A percentile compares a stretch with the other conserved stretches of the same genome.
phyloP scores from a whole-genome alignment of 208 protist genomes.

The Lotmaria passim region DNA sequence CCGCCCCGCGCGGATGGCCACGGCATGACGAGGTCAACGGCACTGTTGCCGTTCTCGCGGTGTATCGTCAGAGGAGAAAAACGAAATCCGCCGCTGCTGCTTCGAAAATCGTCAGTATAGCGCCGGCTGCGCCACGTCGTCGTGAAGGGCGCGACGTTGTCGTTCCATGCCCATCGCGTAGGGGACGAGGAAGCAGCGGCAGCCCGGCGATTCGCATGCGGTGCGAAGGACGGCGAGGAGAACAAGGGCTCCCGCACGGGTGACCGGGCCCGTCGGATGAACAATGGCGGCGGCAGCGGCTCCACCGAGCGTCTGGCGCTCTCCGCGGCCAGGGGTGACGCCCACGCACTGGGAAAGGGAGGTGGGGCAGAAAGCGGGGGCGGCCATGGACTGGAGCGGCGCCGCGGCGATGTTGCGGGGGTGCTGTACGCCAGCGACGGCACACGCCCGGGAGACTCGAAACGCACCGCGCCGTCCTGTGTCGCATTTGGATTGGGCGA shows the following conservation, averaged over 20 bases:
- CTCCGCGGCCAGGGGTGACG: not conserved
- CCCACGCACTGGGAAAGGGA: not conserved
- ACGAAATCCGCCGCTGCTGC: constrained; percentile 1
- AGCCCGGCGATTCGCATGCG: constrained; percentile 1
- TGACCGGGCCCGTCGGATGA: constrained; percentile 21
- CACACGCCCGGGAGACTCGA: constrained; percentile 31
- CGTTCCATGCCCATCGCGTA: not conserved
- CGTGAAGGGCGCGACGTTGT: not conserved
- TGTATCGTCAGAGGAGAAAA: constrained; percentile 10
- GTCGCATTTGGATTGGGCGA: constrained; percentile 11
- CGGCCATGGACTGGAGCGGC: constrained; percentile 18
- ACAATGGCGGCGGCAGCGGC: constrained; percentile 27
- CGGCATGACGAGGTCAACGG: constrained; percentile 21
- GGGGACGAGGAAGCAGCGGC: constrained; percentile 3
- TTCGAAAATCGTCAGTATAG: not conserved
- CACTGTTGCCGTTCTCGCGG: not conserved
- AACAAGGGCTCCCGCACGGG: constrained; percentile 4
- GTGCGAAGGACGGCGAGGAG: not conserved
- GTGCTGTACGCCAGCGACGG: constrained; percentile 44
- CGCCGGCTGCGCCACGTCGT: constrained; percentile 8
- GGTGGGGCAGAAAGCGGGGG: not conserved
- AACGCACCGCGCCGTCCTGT: constrained; percentile 23
- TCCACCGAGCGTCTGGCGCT: not conserved
- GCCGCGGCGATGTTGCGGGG: constrained; percentile 18
- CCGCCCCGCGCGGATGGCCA: not conserved